Base-by-base conservation (phyloP, 2,329 filamentous ascomycete species). In the Fusarium udum region DNA sequence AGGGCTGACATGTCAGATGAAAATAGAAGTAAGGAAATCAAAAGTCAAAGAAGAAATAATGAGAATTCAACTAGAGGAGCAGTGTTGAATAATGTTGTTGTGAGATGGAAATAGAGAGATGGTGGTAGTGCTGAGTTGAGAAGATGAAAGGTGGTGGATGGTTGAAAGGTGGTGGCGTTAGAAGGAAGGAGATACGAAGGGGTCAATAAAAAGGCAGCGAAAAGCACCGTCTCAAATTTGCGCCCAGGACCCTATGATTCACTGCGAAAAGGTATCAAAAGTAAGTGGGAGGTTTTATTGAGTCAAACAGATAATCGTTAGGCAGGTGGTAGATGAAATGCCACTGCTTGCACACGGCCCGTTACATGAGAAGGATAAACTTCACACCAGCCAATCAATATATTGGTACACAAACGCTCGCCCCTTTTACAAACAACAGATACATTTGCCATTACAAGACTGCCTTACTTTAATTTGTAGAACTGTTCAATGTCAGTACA, bases 381-480 rank as follows among this genome's bases (percentile, higher is more conserved):
- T 49, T 61, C 56, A 52, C 56, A 48, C 43, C 63, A 69, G 51
- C 60, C 46, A 62, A 56, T 40, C 60, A 43, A 34, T 57, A 34
- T 56, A 22, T 49, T 46, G 20, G 55, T 53, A 57, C 37, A 68
- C 36, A 45, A 39, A 55, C 45, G 42, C 59, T 31, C 42, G 20
- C 31, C 14, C 28, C 24, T 37, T 26, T 32, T 13, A 26, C 49
- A 65, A 51, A 49, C 31, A 63, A 40, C 42, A 68, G 58, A 64
- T 59, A 46, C 40, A 24, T n/a, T 46, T 64, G 12, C 11, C 34
- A 56, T 63, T 57, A 28, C 18, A 22, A 42, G 14, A 39, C 69
- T 76, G 82, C 59, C 75, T 78, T 77, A 83, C 57, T 77, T 79
- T n/a, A 79, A 80, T 59, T 79, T 83, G 73, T 82, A 83, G 69